Evolutionary conservation across 2,329 filamentous ascomycete species (phyloP), one percentile per base, ranked within the genome.

Genomic region (Lithohypha guttulata): DNA sequence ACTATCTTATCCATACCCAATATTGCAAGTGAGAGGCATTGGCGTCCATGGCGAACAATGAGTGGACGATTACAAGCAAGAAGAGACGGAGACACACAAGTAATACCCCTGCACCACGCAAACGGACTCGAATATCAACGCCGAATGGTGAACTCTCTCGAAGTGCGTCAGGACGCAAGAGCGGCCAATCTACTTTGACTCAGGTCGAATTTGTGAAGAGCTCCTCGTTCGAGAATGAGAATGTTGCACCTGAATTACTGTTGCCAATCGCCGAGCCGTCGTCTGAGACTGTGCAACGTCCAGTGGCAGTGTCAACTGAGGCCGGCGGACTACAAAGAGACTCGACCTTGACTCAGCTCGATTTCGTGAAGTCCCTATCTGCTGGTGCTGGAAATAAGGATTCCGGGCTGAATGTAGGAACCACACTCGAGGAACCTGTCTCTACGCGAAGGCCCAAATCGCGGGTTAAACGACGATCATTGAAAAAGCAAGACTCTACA

Each of bases 161-260:
- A 21, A 39, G 17, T 29, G 18, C 30, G n/a, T 20, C 38, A 26
- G 33, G 19, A 22, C 39, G 38, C n/a, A 30, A 10, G 15, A 41
- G 21, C 9, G 41, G 34, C 25, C 50, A 52, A 31, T 41, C 39
- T 34, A 52, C 50, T 14, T 37, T 52, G 25, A 52, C 50, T 17
- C 50, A 52, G 30, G 41, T 47, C 41, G 23, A 43, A 43, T 45
- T 51, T 47, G 48, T 28, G 46, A 35, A 43, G 37, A 7, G 18
- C 36, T 19, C 23, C 29, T 9, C 11, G 31, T 30, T 34, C 37
- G 9, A 40, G 25, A 17, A 31, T 39, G 18, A 7, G 8, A 15
- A 32, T 33, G 42, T 45, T 5, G 31, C 37, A 26, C 26, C 15
- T 4, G 26, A 28, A 28, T 14, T 14, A n/a, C n/a, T n/a, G n/a